Percentiles rank a stretch among this genome's conserved stretches.
Conservation (phyloP, 2,329 filamentous ascomycete species). For the Fusarium lyarnte region DNA sequence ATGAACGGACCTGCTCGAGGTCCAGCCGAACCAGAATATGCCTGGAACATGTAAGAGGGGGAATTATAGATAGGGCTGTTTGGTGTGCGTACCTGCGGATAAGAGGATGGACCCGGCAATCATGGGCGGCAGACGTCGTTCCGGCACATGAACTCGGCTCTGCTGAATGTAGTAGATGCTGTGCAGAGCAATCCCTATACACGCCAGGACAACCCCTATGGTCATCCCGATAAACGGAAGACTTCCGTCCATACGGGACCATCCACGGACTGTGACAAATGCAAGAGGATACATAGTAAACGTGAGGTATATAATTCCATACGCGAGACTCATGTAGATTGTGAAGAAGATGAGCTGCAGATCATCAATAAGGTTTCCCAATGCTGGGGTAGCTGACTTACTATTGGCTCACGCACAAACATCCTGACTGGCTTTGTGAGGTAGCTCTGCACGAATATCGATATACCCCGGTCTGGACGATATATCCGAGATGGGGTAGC, state of each 20-base stretch:
- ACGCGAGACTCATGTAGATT: neutral
- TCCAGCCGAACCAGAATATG: neutral
- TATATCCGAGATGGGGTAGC: neutral
- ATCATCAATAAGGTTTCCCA: neutral
- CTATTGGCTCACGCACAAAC: neutral
- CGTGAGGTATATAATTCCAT: neutral
- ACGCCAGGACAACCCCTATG: fast-evolving
- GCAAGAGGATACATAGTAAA: neutral
- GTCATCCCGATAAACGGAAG: neutral
- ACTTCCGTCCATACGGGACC: neutral
- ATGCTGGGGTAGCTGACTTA: neutral
- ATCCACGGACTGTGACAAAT: neutral
- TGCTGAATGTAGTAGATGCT: neutral
- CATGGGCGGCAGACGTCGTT: neutral
- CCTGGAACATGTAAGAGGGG: fast-evolving
- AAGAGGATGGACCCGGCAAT: neutral
- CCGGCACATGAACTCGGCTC: neutral
- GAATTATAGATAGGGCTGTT: fast-evolving
- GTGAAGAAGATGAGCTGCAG: neutral
- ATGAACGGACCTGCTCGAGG: neutral
- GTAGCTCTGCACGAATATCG: neutral
- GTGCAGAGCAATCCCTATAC: neutral
- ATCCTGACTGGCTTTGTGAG: neutral
- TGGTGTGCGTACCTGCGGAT: neutral
- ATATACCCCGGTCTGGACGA: neutral